Percentiles rank a stretch among this genome's conserved stretches.
These are phyloP conservation scores for Hypericum androsaemum DNA, from an alignment of 345 rosid species.

Conservation along the genomic window DNA sequence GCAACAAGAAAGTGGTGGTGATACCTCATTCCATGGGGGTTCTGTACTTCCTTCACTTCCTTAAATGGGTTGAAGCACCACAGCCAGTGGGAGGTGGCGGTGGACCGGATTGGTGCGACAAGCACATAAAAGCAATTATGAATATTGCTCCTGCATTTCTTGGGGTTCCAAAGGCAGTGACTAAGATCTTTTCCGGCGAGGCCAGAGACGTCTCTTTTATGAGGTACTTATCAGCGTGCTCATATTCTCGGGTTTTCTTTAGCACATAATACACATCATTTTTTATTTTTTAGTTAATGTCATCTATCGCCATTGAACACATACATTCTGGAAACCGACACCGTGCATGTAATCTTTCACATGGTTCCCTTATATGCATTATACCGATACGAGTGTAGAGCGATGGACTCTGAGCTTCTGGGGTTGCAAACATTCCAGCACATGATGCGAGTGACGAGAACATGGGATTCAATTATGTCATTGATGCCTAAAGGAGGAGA, in stretches of 20 bases:
- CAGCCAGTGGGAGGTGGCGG: slow-evolving; percentile 55
- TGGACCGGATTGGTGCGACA: slow-evolving; percentile 55
- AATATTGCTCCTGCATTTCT: slow-evolving; percentile 63
- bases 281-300: no score
- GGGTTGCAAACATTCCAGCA: slow-evolving; percentile 53
- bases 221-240: slow-evolving; percentile 31
- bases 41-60: slow-evolving; percentile 70
- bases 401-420: slow-evolving; percentile 34
- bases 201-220: slow-evolving; percentile 42
- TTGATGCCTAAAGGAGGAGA: slow-evolving; percentile 80
- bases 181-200: slow-evolving; percentile 48
- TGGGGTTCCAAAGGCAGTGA: slow-evolving; percentile 56
- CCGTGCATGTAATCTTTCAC: no score
- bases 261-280: no score
- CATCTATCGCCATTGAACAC: no score
- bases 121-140: slow-evolving; percentile 56
- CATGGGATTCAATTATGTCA: slow-evolving; percentile 63
- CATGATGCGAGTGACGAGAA: slow-evolving; percentile 46
- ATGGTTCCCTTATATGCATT: no score
- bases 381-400: no score
- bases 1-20: slow-evolving; percentile 61
- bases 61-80: slow-evolving; percentile 72
- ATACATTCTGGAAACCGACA: no score
- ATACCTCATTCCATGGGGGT: slow-evolving; percentile 81
- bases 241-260: not conserved